Percentiles rank a stretch among this genome's conserved stretches.
Evolutionary conservation across 2,329 filamentous ascomycete genomes (phyloP).

Genomic region (Alternaria novae-zelandiae): DNA sequence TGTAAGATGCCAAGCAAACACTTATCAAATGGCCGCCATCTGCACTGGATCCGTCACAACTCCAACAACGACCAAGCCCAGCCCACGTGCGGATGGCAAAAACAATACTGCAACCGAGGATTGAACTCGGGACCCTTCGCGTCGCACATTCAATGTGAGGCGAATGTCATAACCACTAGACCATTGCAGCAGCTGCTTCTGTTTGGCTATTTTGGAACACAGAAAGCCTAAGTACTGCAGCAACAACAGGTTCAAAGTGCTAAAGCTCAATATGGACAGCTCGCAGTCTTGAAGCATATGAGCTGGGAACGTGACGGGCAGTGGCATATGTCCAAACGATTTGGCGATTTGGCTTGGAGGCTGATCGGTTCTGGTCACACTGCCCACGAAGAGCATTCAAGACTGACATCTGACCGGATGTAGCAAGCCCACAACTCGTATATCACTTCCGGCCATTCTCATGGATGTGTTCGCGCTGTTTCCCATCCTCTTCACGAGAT

Average conservation of each 20-base stretch:
- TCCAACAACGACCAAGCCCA: background rate
- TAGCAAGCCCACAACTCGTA: background rate
- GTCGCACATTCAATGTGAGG: slow-evolving; percentile 1
- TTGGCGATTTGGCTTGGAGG: background rate
- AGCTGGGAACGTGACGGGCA: background rate
- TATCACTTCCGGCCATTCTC: background rate
- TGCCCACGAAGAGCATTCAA: background rate
- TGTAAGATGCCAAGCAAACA: background rate
- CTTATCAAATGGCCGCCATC: background rate
- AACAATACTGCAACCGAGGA: slow-evolving; percentile 7
- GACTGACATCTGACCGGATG: background rate
- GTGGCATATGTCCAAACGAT: background rate
- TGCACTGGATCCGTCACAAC: background rate
- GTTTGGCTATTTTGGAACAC: background rate
- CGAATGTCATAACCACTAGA: slow-evolving; percentile 10
- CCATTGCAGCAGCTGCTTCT: background rate
- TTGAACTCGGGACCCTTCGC: slow-evolving; percentile 6
- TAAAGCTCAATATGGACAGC: background rate
- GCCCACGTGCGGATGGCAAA: background rate
- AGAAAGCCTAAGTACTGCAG: background rate
- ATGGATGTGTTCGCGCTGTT: background rate
- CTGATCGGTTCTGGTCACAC: background rate
- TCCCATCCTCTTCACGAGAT: background rate
- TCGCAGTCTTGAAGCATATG: background rate
- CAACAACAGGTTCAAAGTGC: background rate